Evolutionary conservation across 2,329 filamentous ascomycete species (phyloP), one percentile per base, ranked within the genome.

Genomic region (Nigrospora oryzae): DNA sequence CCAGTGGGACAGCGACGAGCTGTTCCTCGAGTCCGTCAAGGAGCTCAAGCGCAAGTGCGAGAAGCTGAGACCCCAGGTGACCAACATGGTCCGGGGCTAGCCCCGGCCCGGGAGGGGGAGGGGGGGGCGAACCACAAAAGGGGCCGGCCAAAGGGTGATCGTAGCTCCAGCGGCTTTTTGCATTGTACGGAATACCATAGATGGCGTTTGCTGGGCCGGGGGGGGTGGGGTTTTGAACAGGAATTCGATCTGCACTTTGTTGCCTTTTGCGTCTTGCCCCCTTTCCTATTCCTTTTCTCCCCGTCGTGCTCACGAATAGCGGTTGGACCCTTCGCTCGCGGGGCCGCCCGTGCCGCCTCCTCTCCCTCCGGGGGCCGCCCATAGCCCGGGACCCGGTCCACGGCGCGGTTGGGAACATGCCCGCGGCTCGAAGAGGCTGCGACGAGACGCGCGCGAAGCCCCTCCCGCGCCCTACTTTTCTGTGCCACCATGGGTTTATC

Each of bases 1-100:
- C 6, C 93, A 98, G 69, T 95, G 89, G 73, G 84, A 93, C 47
- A 95, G 89, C 60, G 91, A 97, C 57, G 83, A 89, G 66, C 74
- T 98, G 52, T 97, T 98, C 71, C 67, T 98, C 46, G 89, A 97
- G 68, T 83, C 88, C 28, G 77, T 98, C 42, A 86, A 84, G 68
- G 73, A 89, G 54, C 69, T 98, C 50, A 95, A 90, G 71, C 73
- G 79, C 56, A 97, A 97, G 73, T 93, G 87, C 54, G 70, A 81
- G 60, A 75, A 76, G 56, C 73, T 91, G 51, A 83, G 85, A 72
- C 73, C 80, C 59, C 83, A 86, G 59, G 72, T 91, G 57, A 69
- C 77, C 52, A 76, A 78, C 59, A 83, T 84, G 77, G 73, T 71
- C 52, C 68, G 59, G 42, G 53, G 51, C 30, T 60, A 55, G 46